Base-by-base conservation (phyloP, 2,329 filamentous ascomycete species). In the Colletotrichum scovillei region DNA sequence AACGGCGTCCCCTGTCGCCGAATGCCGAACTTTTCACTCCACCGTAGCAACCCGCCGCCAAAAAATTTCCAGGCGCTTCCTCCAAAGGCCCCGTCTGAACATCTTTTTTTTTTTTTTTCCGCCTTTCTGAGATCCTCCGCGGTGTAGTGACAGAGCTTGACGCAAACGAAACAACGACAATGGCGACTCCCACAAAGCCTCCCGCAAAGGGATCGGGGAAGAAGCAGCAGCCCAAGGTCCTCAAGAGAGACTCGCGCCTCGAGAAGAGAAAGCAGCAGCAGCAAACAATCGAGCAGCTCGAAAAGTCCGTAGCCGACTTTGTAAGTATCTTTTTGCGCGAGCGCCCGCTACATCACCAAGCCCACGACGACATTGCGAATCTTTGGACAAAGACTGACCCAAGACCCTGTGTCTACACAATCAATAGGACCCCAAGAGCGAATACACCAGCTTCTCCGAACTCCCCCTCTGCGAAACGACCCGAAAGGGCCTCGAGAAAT, bases 401-500 rank as follows among this genome's bases (percentile, higher is more conserved):
- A 32, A 22, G 42, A n/a, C 16, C 38, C 1, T 55, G 22, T n/a
- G 3, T 28, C 2, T 14, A 22, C 32, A 28, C 19, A 8, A 49
- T 4, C 4, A 24, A 19, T 30, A 92, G 90, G 92, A 94, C 74
- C 83, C 86, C 63, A 92, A 92, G 75, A 80, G 86, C 75, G 84
- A 89, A 19, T 86, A 89, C 78, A 92, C 91, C 76, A 89, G 89
- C 75, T 99, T 99, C 82, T 88, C 92, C 77, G 92, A 98, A 71
- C 89, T 99, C 0, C 97, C 97, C 19, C 89, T 99, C 69, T 98
- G 95, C 66, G 89, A 92, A 76, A 89, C 94, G 19, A 98, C 97
- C 2, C 86, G 90, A 42, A 89, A 89, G 24, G 97, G 97, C 65
- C 90, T 99, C 75, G 91, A 95, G 76, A 89, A 93, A 53, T 95